Evolutionary conservation across 176 grass and related monocot genomes (phyloP).

Genomic region (Aegilops bicornis): DNA sequence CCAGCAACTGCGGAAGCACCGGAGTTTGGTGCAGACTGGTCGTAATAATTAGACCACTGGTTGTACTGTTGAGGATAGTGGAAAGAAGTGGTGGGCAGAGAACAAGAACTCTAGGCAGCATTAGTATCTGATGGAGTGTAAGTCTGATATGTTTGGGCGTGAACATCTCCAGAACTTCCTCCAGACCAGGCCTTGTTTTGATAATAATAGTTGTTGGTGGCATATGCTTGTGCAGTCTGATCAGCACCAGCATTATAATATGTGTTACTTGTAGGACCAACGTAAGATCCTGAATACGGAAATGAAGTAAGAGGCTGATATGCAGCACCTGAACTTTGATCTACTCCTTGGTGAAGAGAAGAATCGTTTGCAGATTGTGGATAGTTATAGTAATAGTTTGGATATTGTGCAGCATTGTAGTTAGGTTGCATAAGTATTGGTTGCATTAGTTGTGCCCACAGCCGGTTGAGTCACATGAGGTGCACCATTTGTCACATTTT

Average conservation of each 20-base stretch:
- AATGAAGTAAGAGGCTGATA: constrained; percentile 85
- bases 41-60: constrained; percentile 65
- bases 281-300: constrained; percentile 91
- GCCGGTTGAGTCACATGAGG: constrained; percentile 34
- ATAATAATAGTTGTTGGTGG: constrained; percentile 60
- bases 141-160: constrained; percentile 43
- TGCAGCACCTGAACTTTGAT: constrained; percentile 89
- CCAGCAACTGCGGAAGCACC: constrained; percentile 39
- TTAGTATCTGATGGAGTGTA: constrained; percentile 48
- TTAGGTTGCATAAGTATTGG: constrained; percentile 45
- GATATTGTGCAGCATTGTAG: constrained; percentile 52
- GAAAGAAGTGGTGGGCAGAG: constrained; percentile 48
- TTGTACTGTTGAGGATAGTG: constrained; percentile 65
- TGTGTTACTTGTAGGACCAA: constrained; percentile 72
- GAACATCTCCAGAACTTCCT: constrained; percentile 44
- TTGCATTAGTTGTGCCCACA: constrained; percentile 22
- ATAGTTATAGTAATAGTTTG: constrained; percentile 58
- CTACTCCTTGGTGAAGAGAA: constrained; percentile 70
- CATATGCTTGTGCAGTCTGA: constrained; percentile 69
- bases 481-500: constrained; percentile 37
- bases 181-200: constrained; percentile 58
- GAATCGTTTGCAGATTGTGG: constrained; percentile 50
- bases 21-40: constrained; percentile 44
- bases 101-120: constrained; percentile 50
- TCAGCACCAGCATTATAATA: constrained; percentile 90